Conservation (phyloP, 2,329 filamentous ascomycete species). For the Trichoderma sp. region DNA sequence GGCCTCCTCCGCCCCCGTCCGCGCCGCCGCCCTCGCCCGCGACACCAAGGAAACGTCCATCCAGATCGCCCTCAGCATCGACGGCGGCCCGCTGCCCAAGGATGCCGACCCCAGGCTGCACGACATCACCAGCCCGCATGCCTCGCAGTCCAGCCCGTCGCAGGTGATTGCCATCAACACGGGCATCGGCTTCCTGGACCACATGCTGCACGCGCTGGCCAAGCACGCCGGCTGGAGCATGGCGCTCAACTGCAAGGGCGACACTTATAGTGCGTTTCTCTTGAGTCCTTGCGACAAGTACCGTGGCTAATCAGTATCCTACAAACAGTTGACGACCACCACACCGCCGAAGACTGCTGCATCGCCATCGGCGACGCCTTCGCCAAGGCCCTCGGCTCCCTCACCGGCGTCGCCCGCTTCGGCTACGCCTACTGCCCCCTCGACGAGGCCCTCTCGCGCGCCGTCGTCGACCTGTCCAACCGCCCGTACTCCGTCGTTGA, state of each 20-base stretch:
- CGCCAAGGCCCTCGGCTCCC: slow-evolving; percentile 73
- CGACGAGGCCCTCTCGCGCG: slow-evolving; percentile 90
- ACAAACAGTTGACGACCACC: slow-evolving; percentile 86
- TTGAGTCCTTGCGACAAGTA: no score
- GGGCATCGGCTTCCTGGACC: slow-evolving; percentile 95
- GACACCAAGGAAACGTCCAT: slow-evolving; percentile 99
- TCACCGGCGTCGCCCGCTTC: slow-evolving; percentile 83
- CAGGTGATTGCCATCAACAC: slow-evolving; percentile 89
- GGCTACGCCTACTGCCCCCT: slow-evolving; percentile 90
- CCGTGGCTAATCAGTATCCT: no score
- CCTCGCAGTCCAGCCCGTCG: slow-evolving; percentile 78
- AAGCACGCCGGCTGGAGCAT: slow-evolving; percentile 97
- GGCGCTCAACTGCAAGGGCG: slow-evolving; percentile 78
- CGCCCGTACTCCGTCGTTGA: slow-evolving; percentile 84
- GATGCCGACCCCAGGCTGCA: slow-evolving; percentile 61
- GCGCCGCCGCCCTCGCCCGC: slow-evolving; percentile 69
- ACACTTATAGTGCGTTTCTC: slow-evolving; percentile 74
- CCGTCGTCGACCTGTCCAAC: slow-evolving; percentile 93
- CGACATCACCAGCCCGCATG: slow-evolving; percentile 64
- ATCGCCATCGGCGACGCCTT: slow-evolving; percentile 88
- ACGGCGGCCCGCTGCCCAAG: slow-evolving; percentile 77
- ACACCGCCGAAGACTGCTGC: slow-evolving; percentile 94
- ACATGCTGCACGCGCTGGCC: slow-evolving; percentile 96
- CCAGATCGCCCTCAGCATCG: slow-evolving; percentile 86
- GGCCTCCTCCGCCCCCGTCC: slow-evolving; percentile 15